Conservation (phyloP, 257 asterid species). For the Handroanthus guayacan region DNA sequence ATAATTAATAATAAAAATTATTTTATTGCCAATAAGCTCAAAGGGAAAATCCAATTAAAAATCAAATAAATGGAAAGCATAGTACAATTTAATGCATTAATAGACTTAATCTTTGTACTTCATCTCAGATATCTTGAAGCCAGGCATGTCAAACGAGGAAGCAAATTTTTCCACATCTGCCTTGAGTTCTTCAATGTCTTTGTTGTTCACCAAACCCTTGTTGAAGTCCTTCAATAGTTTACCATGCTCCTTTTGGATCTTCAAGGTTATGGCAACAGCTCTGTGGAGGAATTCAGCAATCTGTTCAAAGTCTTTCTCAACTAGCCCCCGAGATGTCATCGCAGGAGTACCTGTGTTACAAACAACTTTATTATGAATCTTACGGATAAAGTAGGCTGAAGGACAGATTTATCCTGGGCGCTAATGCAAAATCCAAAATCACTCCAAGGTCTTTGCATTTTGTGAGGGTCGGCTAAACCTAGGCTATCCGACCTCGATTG, state of each 20-base stretch:
- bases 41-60: slow-evolving; percentile 36
- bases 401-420: no score
- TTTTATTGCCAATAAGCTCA: slow-evolving; percentile 22
- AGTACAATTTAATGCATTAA: not conserved
- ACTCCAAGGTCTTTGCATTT: no score
- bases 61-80: slow-evolving; percentile 29
- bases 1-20: slow-evolving; percentile 24
- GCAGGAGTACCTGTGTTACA: slow-evolving; percentile 81
- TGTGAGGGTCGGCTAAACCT: no score
- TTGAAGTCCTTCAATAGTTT: slow-evolving; percentile 94
- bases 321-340: slow-evolving; percentile 96
- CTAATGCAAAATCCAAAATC: no score
- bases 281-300: slow-evolving; percentile 93
- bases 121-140: slow-evolving; percentile 90
- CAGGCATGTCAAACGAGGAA: slow-evolving; percentile 88
- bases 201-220: slow-evolving; percentile 88
- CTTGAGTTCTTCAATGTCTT: slow-evolving; percentile 90
- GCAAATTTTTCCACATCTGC: slow-evolving; percentile 91
- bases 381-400: no score
- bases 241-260: slow-evolving; percentile 88
- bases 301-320: slow-evolving; percentile 96
- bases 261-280: slow-evolving; percentile 77
- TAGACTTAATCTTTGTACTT: slow-evolving; percentile 73
- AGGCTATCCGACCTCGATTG: no score
- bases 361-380: not conserved